Evolutionary conservation across 2,329 filamentous ascomycete genomes (phyloP), one percentile per base, ranked within the genome.

Genomic region (Sclerotinia sclerotiorum): DNA sequence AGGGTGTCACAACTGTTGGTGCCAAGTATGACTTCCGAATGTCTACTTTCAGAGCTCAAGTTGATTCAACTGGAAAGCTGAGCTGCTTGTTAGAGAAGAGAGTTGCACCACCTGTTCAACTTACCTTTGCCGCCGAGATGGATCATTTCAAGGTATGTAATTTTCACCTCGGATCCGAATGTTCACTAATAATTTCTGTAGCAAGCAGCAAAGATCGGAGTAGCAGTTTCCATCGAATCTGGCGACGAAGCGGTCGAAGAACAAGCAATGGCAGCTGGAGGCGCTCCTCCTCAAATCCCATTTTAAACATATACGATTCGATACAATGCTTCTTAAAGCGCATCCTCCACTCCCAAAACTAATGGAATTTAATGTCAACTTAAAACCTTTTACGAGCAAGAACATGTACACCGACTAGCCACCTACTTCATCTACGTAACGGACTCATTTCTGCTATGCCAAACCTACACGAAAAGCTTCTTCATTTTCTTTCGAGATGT

Each of bases 11-110:
- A 66, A 93, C 94, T 67, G 86, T 98, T 76, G 95, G 94, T 77
- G 92, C 93, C 79, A 99, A 99, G 83, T 99, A 99, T 82, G 94
- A 97, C 80, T 99, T 99, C 88, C 88, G 92, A 78, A 92, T 93
- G 82, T 95, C 92, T 67, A 95, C 93, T 63, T 97, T 97, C 88
- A 89, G 94, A 73, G 95, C 94, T 56, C 95, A 99, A 83, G 87
- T 98, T 75, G 95, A 99, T 82, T 96, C 93, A 77, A 89, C 92
- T 79, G 95, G 95, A 79, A 97, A 97, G 84, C 85, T 99, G 70
- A 92, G 91, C 81, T 95, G 93, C 79, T 82, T 97, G 77, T 83
- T 98, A 74, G 95, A 99, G 85, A 98, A 97, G 88, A 90, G 93
- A 77, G 92, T 99, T 77, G 93, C 93, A 42, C 93, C 93, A 72